Percentiles rank a stretch among this genome's conserved stretches.
Evolutionary conservation across 2,329 filamentous ascomycete genomes (phyloP).

Genomic region (Penicillium sp.): DNA sequence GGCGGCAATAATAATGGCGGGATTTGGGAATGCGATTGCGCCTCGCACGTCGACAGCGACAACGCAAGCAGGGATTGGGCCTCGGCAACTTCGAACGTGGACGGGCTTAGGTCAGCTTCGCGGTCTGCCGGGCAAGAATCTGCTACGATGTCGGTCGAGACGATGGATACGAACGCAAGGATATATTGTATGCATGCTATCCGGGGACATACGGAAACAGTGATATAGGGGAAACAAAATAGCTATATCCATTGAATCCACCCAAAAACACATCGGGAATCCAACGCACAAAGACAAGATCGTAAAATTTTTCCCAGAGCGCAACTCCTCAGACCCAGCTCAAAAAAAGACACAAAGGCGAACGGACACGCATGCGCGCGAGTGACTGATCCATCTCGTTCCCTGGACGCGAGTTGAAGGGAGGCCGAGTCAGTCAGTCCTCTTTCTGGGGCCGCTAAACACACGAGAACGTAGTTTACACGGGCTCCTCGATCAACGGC

Average conservation of each 20-base stretch:
- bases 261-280: conserved; percentile 32
- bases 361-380: conserved; percentile 16
- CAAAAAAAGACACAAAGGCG: conserved; percentile 28
- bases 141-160: background rate
- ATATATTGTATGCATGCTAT: conserved; percentile 40
- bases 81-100: conserved; percentile 27
- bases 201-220: conserved; percentile 36
- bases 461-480: conserved; percentile 30
- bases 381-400: conserved; percentile 1
- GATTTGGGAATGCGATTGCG: conserved; percentile 7
- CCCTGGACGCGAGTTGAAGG: too few relatives aligned
- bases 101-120: too few relatives aligned
- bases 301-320: conserved; percentile 36
- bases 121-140: too few relatives aligned
- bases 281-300: conserved; percentile 27
- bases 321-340: conserved; percentile 35
- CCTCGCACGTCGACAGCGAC: background rate
- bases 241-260: conserved; percentile 43
- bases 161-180: conserved; percentile 21
- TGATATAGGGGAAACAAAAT: conserved; percentile 34
- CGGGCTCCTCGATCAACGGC: conserved; percentile 9
- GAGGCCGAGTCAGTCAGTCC: conserved; percentile 10
- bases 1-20: too few relatives aligned
- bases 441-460: conserved; percentile 24
- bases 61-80: too few relatives aligned